A percentile compares a stretch with the other conserved stretches of the same genome.
phyloP scores from a whole-genome alignment of 257 asterid species.

The Penstemon barbatus region DNA sequence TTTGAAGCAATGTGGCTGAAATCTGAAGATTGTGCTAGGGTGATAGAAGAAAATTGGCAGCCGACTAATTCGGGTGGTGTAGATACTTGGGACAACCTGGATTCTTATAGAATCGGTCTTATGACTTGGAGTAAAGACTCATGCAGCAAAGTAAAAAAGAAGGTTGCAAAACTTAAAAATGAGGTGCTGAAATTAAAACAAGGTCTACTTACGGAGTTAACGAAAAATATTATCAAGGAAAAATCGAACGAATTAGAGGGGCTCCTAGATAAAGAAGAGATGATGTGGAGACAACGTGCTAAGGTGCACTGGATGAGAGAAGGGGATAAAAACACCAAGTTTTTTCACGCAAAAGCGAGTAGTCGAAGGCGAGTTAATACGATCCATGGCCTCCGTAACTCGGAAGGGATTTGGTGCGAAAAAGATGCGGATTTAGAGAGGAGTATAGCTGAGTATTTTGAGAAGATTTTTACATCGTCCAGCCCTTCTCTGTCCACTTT shows the following conservation, averaged over 20 bases:
- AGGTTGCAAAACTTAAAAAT: too few relatives aligned
- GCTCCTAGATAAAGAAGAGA: not conserved
- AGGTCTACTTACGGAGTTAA: too few relatives aligned
- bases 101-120: too few relatives aligned
- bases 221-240: too few relatives aligned
- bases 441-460: not conserved
- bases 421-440: not conserved
- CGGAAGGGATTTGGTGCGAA: not conserved
- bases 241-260: not conserved
- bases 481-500: not conserved
- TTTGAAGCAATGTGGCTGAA: too few relatives aligned
- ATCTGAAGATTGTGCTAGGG: too few relatives aligned
- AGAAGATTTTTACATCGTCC: not conserved
- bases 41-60: too few relatives aligned
- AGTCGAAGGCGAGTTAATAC: not conserved
- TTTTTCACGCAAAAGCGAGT: not conserved
- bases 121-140: too few relatives aligned
- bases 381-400: not conserved
- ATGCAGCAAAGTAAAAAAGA: too few relatives aligned
- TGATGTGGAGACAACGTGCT: not conserved
- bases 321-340: not conserved
- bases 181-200: too few relatives aligned
- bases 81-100: too few relatives aligned
- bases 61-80: too few relatives aligned
- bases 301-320: not conserved